Base-by-base conservation (phyloP, 108 stramenopile species). In the Cyclotella kingstonii region DNA sequence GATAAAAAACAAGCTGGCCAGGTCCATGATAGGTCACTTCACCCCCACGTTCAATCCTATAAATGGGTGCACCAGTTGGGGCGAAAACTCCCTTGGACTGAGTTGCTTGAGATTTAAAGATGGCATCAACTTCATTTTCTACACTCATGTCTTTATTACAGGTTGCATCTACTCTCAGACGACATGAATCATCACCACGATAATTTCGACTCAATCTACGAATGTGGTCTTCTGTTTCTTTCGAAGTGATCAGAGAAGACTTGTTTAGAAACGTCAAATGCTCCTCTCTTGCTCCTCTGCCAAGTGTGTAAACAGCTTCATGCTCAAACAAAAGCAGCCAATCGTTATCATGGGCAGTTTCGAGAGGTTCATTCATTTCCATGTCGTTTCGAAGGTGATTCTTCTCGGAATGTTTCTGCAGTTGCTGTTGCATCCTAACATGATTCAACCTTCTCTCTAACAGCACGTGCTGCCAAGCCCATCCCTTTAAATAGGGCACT, bases 1-100 rank as follows among this genome's bases (percentile, higher is more conserved):
- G 98, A 73, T 99, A 99, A 5, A 89, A 78, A 0, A 97, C 95
- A 4, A 99, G 63, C 68, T 99, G 98, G 21, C 90, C 93, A 4
- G 97, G 98, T 5, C 98, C 98, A 77, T 99, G 98, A 55, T 76
- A 99, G 11, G 98, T 99, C 25, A 98, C 97, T 72, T 99, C 96
- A 5, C 98, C 98, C 2, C 98, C 98, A 3, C 98, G 88, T 54
- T 98, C 96, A 12, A 94, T 84, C 41, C 95, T 75, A 58, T 89
- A 87, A 12, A 95, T 76, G 18, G 88, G 90, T 8, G 83, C 78
- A 10, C 75, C 78, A 62, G 90, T 88, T 4, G 90, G 88, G 12
- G 90, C 80, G 22, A 78, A 18, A 4, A 91, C 86, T 28, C 87
- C 84, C n/a, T 14, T 26, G 35, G 25, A 22, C 17, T 44, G 45